Percentiles rank a stretch among this genome's conserved stretches.
Conservation (phyloP, 2,329 filamentous ascomycete genomes). For the Annulohypoxylon truncatum region DNA sequence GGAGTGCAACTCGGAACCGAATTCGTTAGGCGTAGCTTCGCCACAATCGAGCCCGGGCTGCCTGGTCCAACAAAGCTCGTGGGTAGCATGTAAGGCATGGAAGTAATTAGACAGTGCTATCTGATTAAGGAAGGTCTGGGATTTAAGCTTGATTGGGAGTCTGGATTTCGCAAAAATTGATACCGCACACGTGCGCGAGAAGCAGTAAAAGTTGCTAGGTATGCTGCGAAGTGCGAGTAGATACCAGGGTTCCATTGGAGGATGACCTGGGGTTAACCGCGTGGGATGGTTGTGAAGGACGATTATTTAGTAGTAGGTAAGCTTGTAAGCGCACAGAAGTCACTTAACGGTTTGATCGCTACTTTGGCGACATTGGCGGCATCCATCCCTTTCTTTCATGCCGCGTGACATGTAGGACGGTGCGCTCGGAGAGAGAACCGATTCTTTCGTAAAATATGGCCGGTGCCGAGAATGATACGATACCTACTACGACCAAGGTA, state of each 20-base stretch:
- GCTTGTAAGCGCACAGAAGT: background rate
- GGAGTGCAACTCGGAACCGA: conserved; percentile 15
- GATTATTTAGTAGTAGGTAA: background rate
- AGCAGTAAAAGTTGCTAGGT: background rate
- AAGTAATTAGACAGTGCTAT: conserved; percentile 7
- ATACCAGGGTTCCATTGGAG: conserved; percentile 4
- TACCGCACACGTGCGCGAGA: conserved; percentile 8
- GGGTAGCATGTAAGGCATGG: background rate
- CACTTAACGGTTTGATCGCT: conserved; percentile 18
- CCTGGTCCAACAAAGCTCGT: background rate
- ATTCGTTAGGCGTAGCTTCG: background rate
- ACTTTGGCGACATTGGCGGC: conserved; percentile 2
- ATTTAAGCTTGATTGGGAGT: background rate
- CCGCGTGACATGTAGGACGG: conserved; percentile 18
- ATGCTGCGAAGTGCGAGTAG: background rate
- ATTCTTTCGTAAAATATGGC: conserved; percentile 11
- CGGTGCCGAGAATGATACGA: conserved; percentile 19
- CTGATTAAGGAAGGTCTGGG: background rate
- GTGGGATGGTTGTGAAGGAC: conserved; percentile 2
- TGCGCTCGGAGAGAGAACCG: conserved; percentile 11
- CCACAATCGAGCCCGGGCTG: conserved; percentile 7
- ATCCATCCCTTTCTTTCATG: conserved; percentile 19
- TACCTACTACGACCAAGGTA: background rate
- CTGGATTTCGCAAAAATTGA: background rate
- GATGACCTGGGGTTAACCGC: conserved; percentile 3